A percentile compares a stretch with the other conserved stretches of the same genome.
These are phyloP conservation scores for Murraya paniculata DNA, from an alignment of 345 rosid genomes.

Conservation along the genomic window DNA sequence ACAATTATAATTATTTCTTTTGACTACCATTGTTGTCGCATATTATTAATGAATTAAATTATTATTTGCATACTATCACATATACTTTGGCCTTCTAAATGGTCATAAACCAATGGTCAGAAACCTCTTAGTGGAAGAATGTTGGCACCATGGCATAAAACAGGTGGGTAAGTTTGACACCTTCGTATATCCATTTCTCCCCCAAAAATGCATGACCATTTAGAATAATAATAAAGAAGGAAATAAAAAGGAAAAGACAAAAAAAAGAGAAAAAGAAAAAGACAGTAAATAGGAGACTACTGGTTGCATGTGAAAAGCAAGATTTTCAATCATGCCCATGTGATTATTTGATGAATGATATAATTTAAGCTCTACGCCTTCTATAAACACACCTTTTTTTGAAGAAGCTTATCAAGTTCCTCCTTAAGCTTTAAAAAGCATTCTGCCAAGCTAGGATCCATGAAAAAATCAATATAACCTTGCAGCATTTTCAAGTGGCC, in stretches of 20 bases:
- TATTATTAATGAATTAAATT: background rate
- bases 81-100: background rate
- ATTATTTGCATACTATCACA: background rate
- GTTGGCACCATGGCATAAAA: background rate
- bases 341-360: background rate
- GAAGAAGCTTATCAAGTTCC: conserved; percentile 74
- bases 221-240: too few species aligned
- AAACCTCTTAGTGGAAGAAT: background rate
- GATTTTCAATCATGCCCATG: background rate
- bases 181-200: background rate
- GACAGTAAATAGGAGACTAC: background rate
- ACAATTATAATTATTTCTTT: background rate
- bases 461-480: conserved; percentile 89
- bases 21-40: too few species aligned
- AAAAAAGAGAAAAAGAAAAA: too few species aligned
- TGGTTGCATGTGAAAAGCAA: background rate
- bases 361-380: background rate
- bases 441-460: conserved; percentile 89
- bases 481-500: conserved; percentile 96
- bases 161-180: background rate
- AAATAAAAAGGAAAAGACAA: too few species aligned
- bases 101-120: background rate
- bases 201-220: too few species aligned
- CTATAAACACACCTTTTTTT: conserved; percentile 51
- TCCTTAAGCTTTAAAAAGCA: conserved; percentile 78